Conservation (phyloP, 2,329 filamentous ascomycete species). For the Aspergillus latus region DNA sequence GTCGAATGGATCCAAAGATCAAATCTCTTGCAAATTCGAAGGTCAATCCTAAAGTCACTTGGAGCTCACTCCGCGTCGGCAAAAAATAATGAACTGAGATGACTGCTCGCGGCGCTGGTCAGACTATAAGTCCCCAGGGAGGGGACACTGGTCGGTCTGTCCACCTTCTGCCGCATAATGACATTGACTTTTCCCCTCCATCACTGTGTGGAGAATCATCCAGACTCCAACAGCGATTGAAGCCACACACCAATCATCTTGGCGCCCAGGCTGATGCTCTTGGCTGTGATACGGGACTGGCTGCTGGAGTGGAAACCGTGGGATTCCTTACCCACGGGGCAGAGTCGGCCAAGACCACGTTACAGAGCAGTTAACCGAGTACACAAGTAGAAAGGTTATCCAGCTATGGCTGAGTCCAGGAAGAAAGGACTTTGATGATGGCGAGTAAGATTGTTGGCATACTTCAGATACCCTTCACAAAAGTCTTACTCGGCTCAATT, state of each 20-base stretch:
- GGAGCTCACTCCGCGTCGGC: no score
- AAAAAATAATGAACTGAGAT: neutral
- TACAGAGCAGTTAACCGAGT: no score
- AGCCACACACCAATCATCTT: neutral
- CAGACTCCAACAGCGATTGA: slow-evolving; percentile 1
- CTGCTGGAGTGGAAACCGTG: neutral
- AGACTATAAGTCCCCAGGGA: neutral
- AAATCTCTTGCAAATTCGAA: neutral
- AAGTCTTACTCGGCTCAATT: no score
- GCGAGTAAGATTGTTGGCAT: no score
- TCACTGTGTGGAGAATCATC: neutral
- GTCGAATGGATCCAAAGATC: neutral
- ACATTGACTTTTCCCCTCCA: neutral
- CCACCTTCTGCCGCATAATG: neutral
- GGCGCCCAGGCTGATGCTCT: slow-evolving; percentile 1
- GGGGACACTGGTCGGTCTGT: neutral
- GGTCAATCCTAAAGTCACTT: neutral
- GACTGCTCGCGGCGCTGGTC: neutral
- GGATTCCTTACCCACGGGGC: no score
- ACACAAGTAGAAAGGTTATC: no score
- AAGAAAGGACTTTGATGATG: no score
- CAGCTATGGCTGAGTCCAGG: no score
- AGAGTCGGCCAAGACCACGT: no score
- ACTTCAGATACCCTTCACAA: no score
- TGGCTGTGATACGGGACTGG: neutral